Conservation (phyloP, 2,329 filamentous ascomycete genomes). For the Lecanicillium sp. region DNA sequence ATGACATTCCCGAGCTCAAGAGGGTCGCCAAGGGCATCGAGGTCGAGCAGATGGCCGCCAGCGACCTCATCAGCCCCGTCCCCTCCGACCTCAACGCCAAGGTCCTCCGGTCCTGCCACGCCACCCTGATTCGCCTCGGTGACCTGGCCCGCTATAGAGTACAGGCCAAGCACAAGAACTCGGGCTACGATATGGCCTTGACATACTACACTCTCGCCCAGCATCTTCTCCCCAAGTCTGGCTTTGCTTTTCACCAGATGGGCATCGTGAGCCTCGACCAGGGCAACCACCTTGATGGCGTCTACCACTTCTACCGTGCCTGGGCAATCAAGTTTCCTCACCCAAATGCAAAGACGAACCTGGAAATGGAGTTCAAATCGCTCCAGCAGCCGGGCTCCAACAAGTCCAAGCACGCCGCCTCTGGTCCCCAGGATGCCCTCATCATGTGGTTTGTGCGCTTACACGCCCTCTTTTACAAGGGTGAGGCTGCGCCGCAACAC, state of each 20-base stretch:
- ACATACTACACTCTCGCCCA: constrained; percentile 81
- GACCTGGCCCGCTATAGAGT: constrained; percentile 83
- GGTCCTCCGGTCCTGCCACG: constrained; percentile 70
- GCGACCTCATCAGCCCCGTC: constrained; percentile 39
- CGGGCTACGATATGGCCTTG: constrained; percentile 72
- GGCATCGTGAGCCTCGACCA: constrained; percentile 78
- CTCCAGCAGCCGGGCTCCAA: constrained; percentile 35
- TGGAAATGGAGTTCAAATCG: constrained; percentile 69
- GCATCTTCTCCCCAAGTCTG: constrained; percentile 70
- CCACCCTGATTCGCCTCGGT: constrained; percentile 77
- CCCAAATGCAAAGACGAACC: constrained; percentile 66
- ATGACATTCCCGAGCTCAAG: constrained; percentile 46
- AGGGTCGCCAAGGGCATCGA: constrained; percentile 38
- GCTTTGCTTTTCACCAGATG: constrained; percentile 82
- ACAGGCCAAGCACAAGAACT: constrained; percentile 65
- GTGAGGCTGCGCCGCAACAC: constrained; percentile 66
- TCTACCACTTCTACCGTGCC: constrained; percentile 86
- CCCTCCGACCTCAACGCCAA: constrained; percentile 46
- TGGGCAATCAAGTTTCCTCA: constrained; percentile 69
- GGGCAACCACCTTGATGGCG: constrained; percentile 72
- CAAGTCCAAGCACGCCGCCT: constrained; percentile 30
- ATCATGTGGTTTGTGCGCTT: constrained; percentile 78
- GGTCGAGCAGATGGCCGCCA: constrained; percentile 34
- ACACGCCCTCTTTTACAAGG: constrained; percentile 78
- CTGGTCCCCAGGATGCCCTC: constrained; percentile 56